Percentiles rank a stretch among this genome's conserved stretches.
Evolutionary conservation across 2,329 filamentous ascomycete genomes (phyloP).

Genomic region (Arthrinium phaeospermum): DNA sequence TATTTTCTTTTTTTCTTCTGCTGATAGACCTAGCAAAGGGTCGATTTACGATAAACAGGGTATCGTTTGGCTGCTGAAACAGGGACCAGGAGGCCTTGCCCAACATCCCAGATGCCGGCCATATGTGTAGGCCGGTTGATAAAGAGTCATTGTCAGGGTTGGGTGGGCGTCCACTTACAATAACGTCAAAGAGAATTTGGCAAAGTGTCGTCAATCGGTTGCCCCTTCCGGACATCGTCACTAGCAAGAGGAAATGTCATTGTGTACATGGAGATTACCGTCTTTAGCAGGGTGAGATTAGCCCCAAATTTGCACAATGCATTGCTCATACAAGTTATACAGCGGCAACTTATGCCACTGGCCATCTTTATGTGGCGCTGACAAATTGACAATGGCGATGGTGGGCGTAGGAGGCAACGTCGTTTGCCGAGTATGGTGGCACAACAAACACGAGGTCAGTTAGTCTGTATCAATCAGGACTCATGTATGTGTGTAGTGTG

Average conservation of each 20-base stretch:
- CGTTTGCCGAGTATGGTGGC: background rate
- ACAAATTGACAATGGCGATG: background rate
- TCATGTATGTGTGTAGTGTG: background rate
- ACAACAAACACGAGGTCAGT: background rate
- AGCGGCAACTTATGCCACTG: background rate
- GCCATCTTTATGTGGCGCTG: background rate
- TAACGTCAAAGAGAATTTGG: slow-evolving; percentile 34
- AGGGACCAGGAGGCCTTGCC: slow-evolving; percentile 2
- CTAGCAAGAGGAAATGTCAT: background rate
- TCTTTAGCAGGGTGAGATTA: slow-evolving; percentile 1
- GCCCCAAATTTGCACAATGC: background rate
- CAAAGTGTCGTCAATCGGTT: slow-evolving; percentile 28
- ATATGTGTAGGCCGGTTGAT: slow-evolving; percentile 33
- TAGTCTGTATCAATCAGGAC: background rate
- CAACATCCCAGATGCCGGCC: slow-evolving; percentile 21
- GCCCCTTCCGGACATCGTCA: slow-evolving; percentile 33
- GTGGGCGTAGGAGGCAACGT: background rate
- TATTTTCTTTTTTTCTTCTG: background rate
- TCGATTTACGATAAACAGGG: slow-evolving; percentile 28
- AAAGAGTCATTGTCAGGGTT: slow-evolving; percentile 37
- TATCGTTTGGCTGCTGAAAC: slow-evolving; percentile 25
- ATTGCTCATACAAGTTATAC: background rate
- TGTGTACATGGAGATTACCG: background rate
- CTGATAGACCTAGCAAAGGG: slow-evolving; percentile 28
- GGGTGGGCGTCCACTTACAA: slow-evolving; percentile 25